Percentiles rank a stretch among this genome's conserved stretches.
These are phyloP conservation scores for Saxispiralis lemnorum DNA, from an alignment of 495 filamentous ascomycete species.

Conservation along the genomic window DNA sequence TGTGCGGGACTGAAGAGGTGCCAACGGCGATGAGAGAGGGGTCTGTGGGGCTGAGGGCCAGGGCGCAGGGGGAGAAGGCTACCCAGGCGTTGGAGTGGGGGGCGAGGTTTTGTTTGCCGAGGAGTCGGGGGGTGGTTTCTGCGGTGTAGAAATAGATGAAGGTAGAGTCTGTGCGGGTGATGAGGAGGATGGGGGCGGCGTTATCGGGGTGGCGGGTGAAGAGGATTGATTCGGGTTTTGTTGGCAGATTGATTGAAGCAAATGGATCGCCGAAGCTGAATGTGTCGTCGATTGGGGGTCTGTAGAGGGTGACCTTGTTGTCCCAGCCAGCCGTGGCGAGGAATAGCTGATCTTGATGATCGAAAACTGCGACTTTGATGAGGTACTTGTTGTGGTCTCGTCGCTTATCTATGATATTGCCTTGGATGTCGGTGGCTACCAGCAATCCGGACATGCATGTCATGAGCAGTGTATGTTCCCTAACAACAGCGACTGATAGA, in stretches of 20 bases:
- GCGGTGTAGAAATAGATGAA: constrained; percentile 40
- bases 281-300: constrained; percentile 15
- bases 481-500: constrained; percentile 30
- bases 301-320: constrained; percentile 38
- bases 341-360: constrained; percentile 23
- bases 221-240: constrained; percentile 44
- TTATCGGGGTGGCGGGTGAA: constrained; percentile 36
- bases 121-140: constrained; percentile 22
- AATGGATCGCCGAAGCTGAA: constrained; percentile 24
- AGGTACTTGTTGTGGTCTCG: constrained; percentile 47
- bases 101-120: constrained; percentile 44
- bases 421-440: constrained; percentile 26
- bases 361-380: constrained; percentile 34
- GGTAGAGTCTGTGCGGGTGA: constrained; percentile 44
- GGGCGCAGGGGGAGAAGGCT: constrained; percentile 41
- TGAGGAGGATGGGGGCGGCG: constrained; percentile 30
- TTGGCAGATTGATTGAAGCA: constrained; percentile 31
- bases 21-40: constrained; percentile 40
- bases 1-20: constrained; percentile 42
- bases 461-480: constrained; percentile 26
- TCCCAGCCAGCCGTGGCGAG: constrained; percentile 54
- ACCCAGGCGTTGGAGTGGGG: constrained; percentile 49
- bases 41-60: constrained; percentile 39
- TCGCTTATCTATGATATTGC: constrained; percentile 28
- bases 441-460: constrained; percentile 50